A percentile compares a stretch with the other conserved stretches of the same genome.
These are phyloP conservation scores for Fusarium heterosporum DNA, from an alignment of 2,329 filamentous ascomycete genomes.

Conservation along the genomic window DNA sequence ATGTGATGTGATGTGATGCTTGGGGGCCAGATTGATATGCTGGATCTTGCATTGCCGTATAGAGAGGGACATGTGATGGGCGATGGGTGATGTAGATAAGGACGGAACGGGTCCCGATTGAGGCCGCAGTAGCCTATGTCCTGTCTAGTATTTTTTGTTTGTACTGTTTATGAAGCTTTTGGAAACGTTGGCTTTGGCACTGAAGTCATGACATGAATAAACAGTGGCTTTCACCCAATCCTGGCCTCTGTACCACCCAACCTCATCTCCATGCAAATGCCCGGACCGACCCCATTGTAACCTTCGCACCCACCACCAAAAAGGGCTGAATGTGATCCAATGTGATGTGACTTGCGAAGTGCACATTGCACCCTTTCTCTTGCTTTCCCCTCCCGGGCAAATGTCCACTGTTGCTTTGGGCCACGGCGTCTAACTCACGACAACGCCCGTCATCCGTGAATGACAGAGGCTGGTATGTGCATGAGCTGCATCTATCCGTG, in stretches of 20 bases:
- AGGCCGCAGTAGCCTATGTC: slow-evolving; percentile 8
- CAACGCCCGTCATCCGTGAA: slow-evolving; percentile 23
- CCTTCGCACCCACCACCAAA: slow-evolving; percentile 10
- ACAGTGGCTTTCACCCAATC: not conserved
- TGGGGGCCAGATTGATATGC: slow-evolving; percentile 37
- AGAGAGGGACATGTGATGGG: not conserved
- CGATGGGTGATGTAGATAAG: not conserved
- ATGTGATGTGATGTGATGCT: slow-evolving; percentile 19
- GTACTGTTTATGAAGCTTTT: not conserved
- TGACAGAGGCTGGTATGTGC: slow-evolving; percentile 1
- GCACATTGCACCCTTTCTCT: not conserved
- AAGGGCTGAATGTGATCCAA: not conserved
- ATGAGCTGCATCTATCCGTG: slow-evolving; percentile 16
- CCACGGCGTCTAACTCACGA: slow-evolving; percentile 23
- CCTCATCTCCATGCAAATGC: not conserved
- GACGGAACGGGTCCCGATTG: slow-evolving; percentile 17
- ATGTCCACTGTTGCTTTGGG: not conserved
- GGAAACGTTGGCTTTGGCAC: not conserved
- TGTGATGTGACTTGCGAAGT: slow-evolving; percentile 14
- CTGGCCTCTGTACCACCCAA: slow-evolving; percentile 5
- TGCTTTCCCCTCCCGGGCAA: not conserved
- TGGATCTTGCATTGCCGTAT: slow-evolving; percentile 28
- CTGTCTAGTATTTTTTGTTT: not conserved
- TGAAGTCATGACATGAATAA: not conserved
- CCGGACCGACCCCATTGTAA: slow-evolving; percentile 6